A percentile compares a stretch with the other conserved stretches of the same genome.
Conservation (phyloP, 1,284 basidiomycete species). For the Serendipita sp. region DNA sequence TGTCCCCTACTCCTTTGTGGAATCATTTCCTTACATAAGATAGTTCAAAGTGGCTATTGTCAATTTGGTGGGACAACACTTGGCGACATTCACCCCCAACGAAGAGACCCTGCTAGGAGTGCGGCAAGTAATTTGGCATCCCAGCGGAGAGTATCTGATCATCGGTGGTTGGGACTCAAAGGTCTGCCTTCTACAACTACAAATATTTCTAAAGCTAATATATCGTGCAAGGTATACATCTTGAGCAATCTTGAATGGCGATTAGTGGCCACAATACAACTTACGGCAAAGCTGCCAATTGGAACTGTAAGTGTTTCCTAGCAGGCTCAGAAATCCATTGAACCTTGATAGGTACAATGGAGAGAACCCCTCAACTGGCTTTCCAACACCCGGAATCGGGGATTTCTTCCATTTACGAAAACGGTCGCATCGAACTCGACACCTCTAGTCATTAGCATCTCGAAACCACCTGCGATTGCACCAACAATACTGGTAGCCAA, state of each 20-base stretch:
- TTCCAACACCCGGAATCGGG: conserved; percentile 59
- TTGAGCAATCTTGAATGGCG: conserved; percentile 70
- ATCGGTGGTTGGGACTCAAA: conserved; percentile 77
- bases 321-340: background rate
- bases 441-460: conserved; percentile 34
- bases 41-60: conserved; percentile 74
- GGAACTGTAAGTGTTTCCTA: conserved; percentile 35
- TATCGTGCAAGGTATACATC: conserved; percentile 47
- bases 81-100: conserved; percentile 53
- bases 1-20: conserved; percentile 10
- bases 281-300: conserved; percentile 38
- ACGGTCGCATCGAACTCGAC: conserved; percentile 45
- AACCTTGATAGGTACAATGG: conserved; percentile 52
- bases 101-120: conserved; percentile 72
- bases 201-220: conserved; percentile 3
- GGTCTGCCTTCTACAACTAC: conserved; percentile 24
- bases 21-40: background rate
- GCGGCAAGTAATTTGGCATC: conserved; percentile 65
- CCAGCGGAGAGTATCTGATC: conserved; percentile 61
- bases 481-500: conserved; percentile 13
- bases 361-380: conserved; percentile 70
- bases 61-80: conserved; percentile 54
- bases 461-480: conserved; percentile 43
- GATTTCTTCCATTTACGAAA: conserved; percentile 74
- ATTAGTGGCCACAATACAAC: conserved; percentile 47